Base-by-base conservation (phyloP, 192 early-diverging fungal species). In the Backusella macrospora region DNA sequence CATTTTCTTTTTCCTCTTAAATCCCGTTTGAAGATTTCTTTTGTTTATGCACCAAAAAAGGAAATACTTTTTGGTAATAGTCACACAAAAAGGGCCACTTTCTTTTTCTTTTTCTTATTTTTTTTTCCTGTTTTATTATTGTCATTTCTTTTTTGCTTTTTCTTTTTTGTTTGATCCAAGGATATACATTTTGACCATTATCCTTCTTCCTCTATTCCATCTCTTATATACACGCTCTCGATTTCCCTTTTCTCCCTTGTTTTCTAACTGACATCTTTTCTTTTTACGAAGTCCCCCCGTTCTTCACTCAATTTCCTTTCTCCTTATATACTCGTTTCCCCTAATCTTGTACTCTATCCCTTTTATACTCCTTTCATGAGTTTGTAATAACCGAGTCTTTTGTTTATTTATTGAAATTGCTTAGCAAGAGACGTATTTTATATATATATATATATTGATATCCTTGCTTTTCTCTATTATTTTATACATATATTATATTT, bases 261-360 rank as follows among this genome's bases (percentile, higher is more conserved):
- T 13, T 59, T 59, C 13, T 23, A 59, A 59, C 21, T 10, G 23
- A 59, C 26, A 59, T 59, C 12, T 21, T 23, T 59, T 59, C 21
- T 59, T 9, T 59, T 43, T 59, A 59, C 52, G 21, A 26, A 59
- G 26, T 4, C 52, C 52, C 52, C 52, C 26, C 18, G 21, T 59
- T 59, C 52, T 59, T 9, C 6, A 55, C 18, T 23, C 52, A 9
- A 55, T 55, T 55, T 55, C 21, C 52, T 18, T 59, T 59, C 52
- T 59, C 52, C 52, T 59, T 59, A 59, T 59, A 23, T 59, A 59
- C 26, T 59, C 10, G 52, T 59, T 59, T 59, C 52, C 52, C 52
- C 52, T 59, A 59, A 23, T 18, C 52, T 23, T 59, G 52, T 59
- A 59, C 26, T 59, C 26, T 21, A 59, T 59, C 52, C 52, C 52